Conservation (phyloP, 192 early-diverging fungal genomes). For the Entomortierella beljakovae region DNA sequence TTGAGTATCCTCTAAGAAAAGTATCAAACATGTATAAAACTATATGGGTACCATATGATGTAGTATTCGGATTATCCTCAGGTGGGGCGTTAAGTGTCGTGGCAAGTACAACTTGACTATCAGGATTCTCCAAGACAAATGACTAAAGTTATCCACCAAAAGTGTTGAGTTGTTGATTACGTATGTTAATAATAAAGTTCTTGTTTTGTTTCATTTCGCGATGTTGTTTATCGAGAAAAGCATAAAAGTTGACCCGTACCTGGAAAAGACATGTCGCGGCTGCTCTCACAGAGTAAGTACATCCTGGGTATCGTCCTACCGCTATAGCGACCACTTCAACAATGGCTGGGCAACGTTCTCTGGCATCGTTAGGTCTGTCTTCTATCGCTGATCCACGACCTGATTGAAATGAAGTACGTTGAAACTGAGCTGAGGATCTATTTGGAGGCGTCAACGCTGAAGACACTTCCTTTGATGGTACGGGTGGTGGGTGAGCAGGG, state of each 20-base stretch:
- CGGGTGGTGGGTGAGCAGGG: conserved; percentile 57
- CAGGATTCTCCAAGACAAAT: conserved; percentile 85
- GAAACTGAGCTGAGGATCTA: conserved; percentile 30
- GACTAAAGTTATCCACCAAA: conserved; percentile 43
- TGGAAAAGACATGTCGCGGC: conserved; percentile 88
- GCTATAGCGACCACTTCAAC: conserved; percentile 84
- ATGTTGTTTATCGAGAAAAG: no score
- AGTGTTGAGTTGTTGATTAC: no score
- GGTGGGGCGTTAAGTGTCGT: conserved; percentile 87
- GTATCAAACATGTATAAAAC: not conserved
- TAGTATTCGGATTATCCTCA: conserved; percentile 73
- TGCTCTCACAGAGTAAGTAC: conserved; percentile 74
- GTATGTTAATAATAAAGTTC: no score
- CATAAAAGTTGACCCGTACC: no score
- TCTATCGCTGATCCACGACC: conserved; percentile 36
- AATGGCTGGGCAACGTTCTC: conserved; percentile 82
- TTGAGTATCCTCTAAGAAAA: not conserved
- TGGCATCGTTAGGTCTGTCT: conserved; percentile 22
- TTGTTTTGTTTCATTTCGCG: no score
- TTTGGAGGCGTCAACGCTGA: conserved; percentile 11
- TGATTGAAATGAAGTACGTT: conserved; percentile 35
- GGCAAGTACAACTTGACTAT: conserved; percentile 88
- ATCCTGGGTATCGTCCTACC: conserved; percentile 64
- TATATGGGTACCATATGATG: conserved; percentile 56
- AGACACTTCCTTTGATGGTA: not conserved